Base-by-base conservation (phyloP, 768 basidiomycete species). In the Naematelia encephala region DNA sequence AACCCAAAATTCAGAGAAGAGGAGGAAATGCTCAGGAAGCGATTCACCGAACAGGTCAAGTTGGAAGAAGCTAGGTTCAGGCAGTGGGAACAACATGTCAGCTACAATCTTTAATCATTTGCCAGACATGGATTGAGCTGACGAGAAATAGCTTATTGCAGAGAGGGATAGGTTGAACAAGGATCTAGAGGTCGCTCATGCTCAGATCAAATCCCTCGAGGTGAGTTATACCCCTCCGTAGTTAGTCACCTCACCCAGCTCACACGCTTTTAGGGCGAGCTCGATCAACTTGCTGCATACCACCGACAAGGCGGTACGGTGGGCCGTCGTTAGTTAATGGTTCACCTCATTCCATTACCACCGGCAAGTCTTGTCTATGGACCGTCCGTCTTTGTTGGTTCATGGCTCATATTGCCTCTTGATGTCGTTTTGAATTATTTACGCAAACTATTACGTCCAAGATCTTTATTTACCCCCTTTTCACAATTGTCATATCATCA, bases 1-100 rank as follows among this genome's bases (percentile, higher is more conserved):
- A 99, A 98, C 79, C 94, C 96, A 69, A 98, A 98, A 80, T 99
- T 94, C 86, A 93, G 93, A 82, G 96, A 98, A 78, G 96, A 99
- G 80, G 94, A 99, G 78, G 96, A 99, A 79, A 83, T 86, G 59
- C 85, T 98, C 62, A 84, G 94, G 74, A 97, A 93, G 83, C 86
- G 92, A 62, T 99, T 99, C 80, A 99, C 96, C 27, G 96, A 99
- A 79, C 96, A 99, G 81, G 96, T 99, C 84, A 99, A 99, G 82
- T 83, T 90, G 58, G 96, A 99, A 81, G 96, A 99, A 76, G 84
- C 89, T 12, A 83, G 96, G 61, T 99, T 99, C 84, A 86, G 96
- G 77, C 92, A 97, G 69, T 99, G 96, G 96, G 96, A 98, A 78
- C 91, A 94, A 80, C 91, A 96, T 79, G 91, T 93, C 77, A 70